A percentile compares a stretch with the other conserved stretches of the same genome.
These are phyloP conservation scores for Zymoseptoria brevis DNA, from an alignment of 2,329 filamentous ascomycete genomes.

Conservation along the genomic window DNA sequence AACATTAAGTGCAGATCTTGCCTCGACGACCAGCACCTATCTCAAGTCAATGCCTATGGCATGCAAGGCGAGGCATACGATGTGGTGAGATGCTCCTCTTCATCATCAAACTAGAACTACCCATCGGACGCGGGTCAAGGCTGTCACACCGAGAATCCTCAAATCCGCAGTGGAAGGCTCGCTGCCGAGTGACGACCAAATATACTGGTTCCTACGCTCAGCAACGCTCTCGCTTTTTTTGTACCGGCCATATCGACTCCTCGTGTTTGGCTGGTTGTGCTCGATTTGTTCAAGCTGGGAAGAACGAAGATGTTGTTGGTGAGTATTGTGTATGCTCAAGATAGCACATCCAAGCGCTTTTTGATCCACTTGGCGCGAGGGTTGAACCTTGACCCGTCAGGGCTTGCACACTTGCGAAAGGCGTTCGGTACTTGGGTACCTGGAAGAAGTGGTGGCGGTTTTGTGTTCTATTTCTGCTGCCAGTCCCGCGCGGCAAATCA, in stretches of 20 bases:
- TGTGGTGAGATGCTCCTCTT: too few relatives aligned
- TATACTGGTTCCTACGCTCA: too few relatives aligned
- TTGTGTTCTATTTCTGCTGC: neutral
- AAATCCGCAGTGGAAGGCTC: too few relatives aligned
- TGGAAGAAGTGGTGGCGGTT: neutral
- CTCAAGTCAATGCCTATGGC: too few relatives aligned
- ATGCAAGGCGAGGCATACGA: too few relatives aligned
- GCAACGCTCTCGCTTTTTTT: too few relatives aligned
- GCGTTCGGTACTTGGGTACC: neutral
- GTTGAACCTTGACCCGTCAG: neutral
- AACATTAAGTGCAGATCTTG: too few relatives aligned
- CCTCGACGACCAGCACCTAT: too few relatives aligned
- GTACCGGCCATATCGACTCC: neutral
- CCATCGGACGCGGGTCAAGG: too few relatives aligned
- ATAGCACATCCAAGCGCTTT: neutral
- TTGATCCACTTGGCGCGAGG: neutral
- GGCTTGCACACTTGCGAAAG: neutral
- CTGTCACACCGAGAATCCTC: too few relatives aligned
- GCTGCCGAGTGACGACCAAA: too few relatives aligned
- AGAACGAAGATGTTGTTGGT: neutral
- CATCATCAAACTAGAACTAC: too few relatives aligned
- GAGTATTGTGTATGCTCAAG: neutral
- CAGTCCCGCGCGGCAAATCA: neutral
- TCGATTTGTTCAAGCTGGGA: neutral
- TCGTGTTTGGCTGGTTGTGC: neutral